These are phyloP conservation scores for Sparassis latifolia DNA, from an alignment of 1,284 basidiomycete genomes.

Conservation along the genomic window DNA sequence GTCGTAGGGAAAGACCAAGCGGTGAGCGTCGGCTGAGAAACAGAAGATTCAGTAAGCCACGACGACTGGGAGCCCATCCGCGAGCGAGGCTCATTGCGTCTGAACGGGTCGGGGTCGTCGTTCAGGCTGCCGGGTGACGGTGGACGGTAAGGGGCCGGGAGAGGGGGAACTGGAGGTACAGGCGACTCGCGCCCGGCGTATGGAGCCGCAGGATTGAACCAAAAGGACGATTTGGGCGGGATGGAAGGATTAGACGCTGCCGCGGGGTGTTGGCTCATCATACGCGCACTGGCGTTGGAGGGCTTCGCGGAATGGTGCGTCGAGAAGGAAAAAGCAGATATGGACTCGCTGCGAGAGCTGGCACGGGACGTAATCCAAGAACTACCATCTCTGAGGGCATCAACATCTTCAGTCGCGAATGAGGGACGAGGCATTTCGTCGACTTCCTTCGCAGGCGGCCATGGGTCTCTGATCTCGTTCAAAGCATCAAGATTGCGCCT, in stretches of 20 bases:
- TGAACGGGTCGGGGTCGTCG: constrained; percentile 56
- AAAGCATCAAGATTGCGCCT: constrained; percentile 52
- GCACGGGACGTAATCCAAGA: constrained; percentile 70
- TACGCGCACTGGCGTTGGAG: constrained; percentile 29
- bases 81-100: constrained; percentile 40
- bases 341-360: constrained; percentile 47
- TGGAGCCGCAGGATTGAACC: constrained; percentile 46
- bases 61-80: constrained; percentile 60
- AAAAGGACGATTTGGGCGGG: constrained; percentile 51
- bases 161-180: constrained; percentile 57
- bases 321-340: constrained; percentile 66
- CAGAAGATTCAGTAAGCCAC: constrained; percentile 60
- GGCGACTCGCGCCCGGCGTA: constrained; percentile 25
- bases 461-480: constrained; percentile 43
- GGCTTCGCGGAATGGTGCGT: constrained; percentile 36
- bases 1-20: constrained; percentile 62
- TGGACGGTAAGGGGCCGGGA: constrained; percentile 50
- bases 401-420: constrained; percentile 61
- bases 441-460: constrained; percentile 45
- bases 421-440: constrained; percentile 51
- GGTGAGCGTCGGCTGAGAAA: constrained; percentile 49
- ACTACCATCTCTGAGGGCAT: constrained; percentile 60
- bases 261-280: constrained; percentile 31
- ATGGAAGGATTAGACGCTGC: constrained; percentile 39
- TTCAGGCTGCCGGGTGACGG: constrained; percentile 34